Evolutionary conservation across 2,329 filamentous ascomycete genomes (phyloP).

Genomic region (Aschersonia sp.): DNA sequence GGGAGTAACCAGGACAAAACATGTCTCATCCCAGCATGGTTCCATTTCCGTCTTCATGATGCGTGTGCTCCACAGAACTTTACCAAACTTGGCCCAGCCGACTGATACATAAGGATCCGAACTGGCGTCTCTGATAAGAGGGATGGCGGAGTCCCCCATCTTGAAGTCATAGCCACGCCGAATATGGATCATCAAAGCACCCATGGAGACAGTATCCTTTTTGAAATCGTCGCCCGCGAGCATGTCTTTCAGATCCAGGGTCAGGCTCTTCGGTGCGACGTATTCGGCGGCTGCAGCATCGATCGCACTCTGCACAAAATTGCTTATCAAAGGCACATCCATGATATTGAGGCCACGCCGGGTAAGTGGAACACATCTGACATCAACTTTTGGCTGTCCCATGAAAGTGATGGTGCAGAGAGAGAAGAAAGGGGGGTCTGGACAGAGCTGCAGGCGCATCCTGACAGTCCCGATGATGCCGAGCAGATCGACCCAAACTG

Average conservation of each 20-base stretch:
- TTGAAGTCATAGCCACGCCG: constrained; percentile 57
- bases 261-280: constrained; percentile 61
- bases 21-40: constrained; percentile 57
- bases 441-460: constrained; percentile 55
- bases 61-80: constrained; percentile 45
- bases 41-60: constrained; percentile 51
- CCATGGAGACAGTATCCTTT: constrained; percentile 52
- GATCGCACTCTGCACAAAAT: constrained; percentile 60
- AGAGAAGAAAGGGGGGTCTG: constrained; percentile 65
- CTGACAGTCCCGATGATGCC: constrained; percentile 59
- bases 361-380: constrained; percentile 56
- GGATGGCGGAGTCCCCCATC: constrained; percentile 50
- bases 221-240: constrained; percentile 66
- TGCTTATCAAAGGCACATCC: constrained; percentile 59
- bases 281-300: constrained; percentile 63
- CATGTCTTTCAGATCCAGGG: constrained; percentile 63
- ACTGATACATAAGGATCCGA: constrained; percentile 60
- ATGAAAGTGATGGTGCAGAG: constrained; percentile 61
- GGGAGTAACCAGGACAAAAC: constrained; percentile 52
- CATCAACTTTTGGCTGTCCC: constrained; percentile 57
- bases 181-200: constrained; percentile 51
- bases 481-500: constrained; percentile 62
- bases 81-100: constrained; percentile 65
- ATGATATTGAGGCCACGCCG: constrained; percentile 59
- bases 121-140: constrained; percentile 41